Evolutionary conservation across 2,329 filamentous ascomycete species (phyloP), one percentile per base, ranked within the genome.

Genomic region (Ophiocordyceps sinensis): DNA sequence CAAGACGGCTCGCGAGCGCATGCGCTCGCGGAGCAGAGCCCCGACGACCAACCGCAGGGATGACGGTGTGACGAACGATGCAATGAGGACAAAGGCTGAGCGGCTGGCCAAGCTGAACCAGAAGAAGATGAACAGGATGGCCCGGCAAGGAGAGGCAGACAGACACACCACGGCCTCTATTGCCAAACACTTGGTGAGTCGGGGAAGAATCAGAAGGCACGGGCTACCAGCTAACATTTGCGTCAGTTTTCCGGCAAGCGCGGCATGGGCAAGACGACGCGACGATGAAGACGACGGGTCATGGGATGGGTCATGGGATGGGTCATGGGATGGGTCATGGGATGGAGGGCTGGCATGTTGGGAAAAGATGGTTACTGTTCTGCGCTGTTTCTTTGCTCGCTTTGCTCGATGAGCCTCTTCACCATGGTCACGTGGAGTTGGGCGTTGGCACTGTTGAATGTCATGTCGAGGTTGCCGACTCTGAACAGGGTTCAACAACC

Each of bases 51-150:
- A 86, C 65, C 73, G 85, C 55, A 73, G 77, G 46, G 78, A 81
- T 26, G 85, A 87, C 48, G 86, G 85, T 66, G 80, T 96, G 35
- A 73, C 71, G 44, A 75, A 84, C 56, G 74, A 77, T 48, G 63
- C 59, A 41, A 68, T 74, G 39, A 75, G 84, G 50, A 73, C 70
- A 45, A 93, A 89, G 75, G 87, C 85, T 31, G 88, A 94, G 63
- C 79, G 82, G 55, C 70, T 93, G 59, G 74, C 79, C 58, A 96
- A 94, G 74, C 67, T 98, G 59, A 74, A 80, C 54, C 93, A 98
- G 79, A 87, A 89, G 74, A 89, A 87, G 77, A 95, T 93, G 87
- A 98, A 98, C 71, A 78, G 89, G 49, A 91, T 93, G 82, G 91
- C 91, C 36, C 80, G 88, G 62, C 85, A 93, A 72, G 91, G 91